These are phyloP conservation scores for Reutealis trisperma DNA, from an alignment of 345 rosid genomes.

Conservation along the genomic window DNA sequence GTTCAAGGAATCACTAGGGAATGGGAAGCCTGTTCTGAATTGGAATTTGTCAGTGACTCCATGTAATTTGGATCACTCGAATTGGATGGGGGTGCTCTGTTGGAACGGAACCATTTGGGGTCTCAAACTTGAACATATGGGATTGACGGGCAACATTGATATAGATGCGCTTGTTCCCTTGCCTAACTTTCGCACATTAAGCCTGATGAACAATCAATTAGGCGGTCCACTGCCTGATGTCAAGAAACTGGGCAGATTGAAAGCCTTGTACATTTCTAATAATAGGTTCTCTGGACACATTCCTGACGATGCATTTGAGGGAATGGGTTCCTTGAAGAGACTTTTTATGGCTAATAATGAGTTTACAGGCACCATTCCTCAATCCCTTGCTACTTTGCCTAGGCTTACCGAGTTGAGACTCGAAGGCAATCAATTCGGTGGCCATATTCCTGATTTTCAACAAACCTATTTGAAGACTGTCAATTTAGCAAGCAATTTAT, in stretches of 20 bases:
- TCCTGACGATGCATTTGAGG: conserved; percentile 53
- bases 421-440: conserved; percentile 62
- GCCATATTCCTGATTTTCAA: conserved; percentile 53
- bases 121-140: conserved; percentile 60
- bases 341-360: conserved; percentile 57
- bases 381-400: conserved; percentile 54
- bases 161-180: conserved; percentile 43
- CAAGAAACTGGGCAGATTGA: conserved; percentile 46
- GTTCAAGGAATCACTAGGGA: conserved; percentile 16
- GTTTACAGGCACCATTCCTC: conserved; percentile 56
- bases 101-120: conserved; percentile 49
- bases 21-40: conserved; percentile 7
- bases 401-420: conserved; percentile 58
- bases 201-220: conserved; percentile 70
- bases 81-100: conserved; percentile 73
- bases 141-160: conserved; percentile 46
- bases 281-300: conserved; percentile 58
- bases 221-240: conserved; percentile 55
- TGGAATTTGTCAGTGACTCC: conserved; percentile 50
- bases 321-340: conserved; percentile 60
- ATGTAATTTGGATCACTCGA: conserved; percentile 34
- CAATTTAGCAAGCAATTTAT: conserved; percentile 59
- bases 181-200: conserved; percentile 49
- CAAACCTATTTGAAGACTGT: conserved; percentile 38
- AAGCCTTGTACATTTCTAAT: conserved; percentile 62